phyloP scores from a whole-genome alignment of 208 protist genomes.

The Wallacemonas sp. region DNA sequence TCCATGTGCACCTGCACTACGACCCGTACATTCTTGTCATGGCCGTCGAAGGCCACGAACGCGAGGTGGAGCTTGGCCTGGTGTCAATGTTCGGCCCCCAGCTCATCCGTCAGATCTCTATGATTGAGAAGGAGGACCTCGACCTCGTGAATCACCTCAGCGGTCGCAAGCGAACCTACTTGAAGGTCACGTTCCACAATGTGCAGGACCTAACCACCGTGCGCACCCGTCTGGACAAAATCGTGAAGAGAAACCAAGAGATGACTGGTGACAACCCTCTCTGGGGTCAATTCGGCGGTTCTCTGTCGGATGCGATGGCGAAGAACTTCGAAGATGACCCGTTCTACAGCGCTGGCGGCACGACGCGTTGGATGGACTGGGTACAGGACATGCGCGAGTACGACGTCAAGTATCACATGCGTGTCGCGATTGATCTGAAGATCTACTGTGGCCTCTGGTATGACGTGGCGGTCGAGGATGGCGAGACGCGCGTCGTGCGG shows the following conservation, averaged over 20 bases:
- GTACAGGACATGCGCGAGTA: conserved; percentile 98
- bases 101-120: conserved; percentile 80
- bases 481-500: conserved; percentile 59
- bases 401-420: conserved; percentile 99
- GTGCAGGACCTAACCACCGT: conserved; percentile 93
- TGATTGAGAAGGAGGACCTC: conserved; percentile 95
- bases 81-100: conserved; percentile 86
- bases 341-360: conserved; percentile 25
- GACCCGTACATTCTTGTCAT: conserved; percentile 82
- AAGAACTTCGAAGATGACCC: conserved; percentile 68
- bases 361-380: conserved; percentile 86
- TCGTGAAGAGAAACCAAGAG: conserved; percentile 78
- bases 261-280: conserved; percentile 50
- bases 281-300: conserved; percentile 53
- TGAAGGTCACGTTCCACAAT: conserved; percentile 96
- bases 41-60: conserved; percentile 77
- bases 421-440: conserved; percentile 96
- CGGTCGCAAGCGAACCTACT: conserved; percentile 87
- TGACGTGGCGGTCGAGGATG: conserved; percentile 81
- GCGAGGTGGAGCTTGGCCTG: conserved; percentile 95
- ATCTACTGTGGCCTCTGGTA: conserved; percentile 98
- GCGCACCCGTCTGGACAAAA: conserved; percentile 77
- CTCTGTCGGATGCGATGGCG: conserved; percentile 68
- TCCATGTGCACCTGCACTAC: conserved; percentile 73
- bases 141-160: conserved; percentile 97